Percentiles rank a stretch among this genome's conserved stretches.
These are phyloP conservation scores for Wallacemonas sp. DNA, from an alignment of 208 protist genomes.

Conservation along the genomic window DNA sequence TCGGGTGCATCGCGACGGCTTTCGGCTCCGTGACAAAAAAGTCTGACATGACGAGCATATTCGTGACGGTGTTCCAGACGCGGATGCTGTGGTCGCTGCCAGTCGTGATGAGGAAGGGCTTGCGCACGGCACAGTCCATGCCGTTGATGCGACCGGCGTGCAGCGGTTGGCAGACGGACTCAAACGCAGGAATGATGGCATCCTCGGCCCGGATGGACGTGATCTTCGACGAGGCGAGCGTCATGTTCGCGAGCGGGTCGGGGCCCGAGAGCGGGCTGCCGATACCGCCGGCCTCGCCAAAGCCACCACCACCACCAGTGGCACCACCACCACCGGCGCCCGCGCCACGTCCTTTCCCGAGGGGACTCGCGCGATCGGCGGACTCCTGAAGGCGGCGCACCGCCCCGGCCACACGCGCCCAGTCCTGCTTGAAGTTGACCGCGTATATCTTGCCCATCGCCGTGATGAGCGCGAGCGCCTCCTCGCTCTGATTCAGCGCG, in stretches of 20 bases:
- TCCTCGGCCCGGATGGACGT: constrained; percentile 20
- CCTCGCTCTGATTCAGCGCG: constrained; percentile 69
- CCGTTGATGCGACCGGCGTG: constrained; percentile 88
- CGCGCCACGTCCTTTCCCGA: too few species aligned
- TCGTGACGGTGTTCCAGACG: constrained; percentile 95
- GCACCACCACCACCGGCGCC: constrained; percentile 2
- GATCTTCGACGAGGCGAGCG: constrained; percentile 22
- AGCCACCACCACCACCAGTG: too few species aligned
- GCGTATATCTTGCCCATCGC: constrained; percentile 63
- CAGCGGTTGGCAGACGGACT: constrained; percentile 79
- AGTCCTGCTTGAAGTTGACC: constrained; percentile 53
- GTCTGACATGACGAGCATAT: constrained; percentile 86
- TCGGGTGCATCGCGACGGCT: constrained; percentile 93
- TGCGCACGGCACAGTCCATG: constrained; percentile 92
- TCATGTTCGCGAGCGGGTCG: background rate
- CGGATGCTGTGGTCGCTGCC: constrained; percentile 92
- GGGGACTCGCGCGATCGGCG: background rate
- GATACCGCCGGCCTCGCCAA: too few species aligned
- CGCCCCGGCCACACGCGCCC: constrained; percentile 29
- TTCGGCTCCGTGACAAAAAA: constrained; percentile 86
- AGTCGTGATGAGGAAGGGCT: constrained; percentile 94
- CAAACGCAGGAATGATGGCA: constrained; percentile 43
- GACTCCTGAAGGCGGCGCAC: constrained; percentile 21
- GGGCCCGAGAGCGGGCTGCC: background rate
- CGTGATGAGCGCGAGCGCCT: constrained; percentile 67